These are phyloP conservation scores for Botryotinia narcissicola DNA, from an alignment of 2,329 filamentous ascomycete species.

Conservation along the genomic window DNA sequence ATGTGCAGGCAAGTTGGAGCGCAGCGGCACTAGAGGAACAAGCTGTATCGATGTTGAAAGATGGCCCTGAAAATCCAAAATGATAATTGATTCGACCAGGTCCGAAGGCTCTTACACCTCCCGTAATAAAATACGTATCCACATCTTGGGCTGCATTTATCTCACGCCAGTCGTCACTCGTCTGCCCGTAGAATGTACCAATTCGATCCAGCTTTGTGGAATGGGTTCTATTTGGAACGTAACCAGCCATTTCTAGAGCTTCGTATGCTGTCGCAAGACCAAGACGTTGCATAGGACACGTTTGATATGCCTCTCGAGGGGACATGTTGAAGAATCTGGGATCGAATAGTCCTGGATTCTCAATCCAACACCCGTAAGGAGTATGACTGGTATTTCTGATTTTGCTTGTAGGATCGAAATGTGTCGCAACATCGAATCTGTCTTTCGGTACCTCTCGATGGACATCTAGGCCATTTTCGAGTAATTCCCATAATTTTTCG, in stretches of 20 bases:
- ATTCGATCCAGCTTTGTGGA: conserved; percentile 45
- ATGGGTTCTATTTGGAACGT: conserved; percentile 48
- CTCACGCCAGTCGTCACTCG: conserved; percentile 38
- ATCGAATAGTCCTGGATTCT: conserved; percentile 75
- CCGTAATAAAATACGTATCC: conserved; percentile 38
- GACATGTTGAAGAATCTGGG: conserved; percentile 89
- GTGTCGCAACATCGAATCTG: conserved; percentile 70
- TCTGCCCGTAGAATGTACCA: conserved; percentile 38
- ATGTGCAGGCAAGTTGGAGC: conserved; percentile 36
- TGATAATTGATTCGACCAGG: conserved; percentile 42
- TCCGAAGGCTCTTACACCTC: conserved; percentile 37
- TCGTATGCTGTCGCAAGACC: conserved; percentile 76
- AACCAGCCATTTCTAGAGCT: conserved; percentile 77
- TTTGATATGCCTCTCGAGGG: conserved; percentile 74
- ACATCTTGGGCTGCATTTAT: conserved; percentile 36
- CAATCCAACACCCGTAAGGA: conserved; percentile 68
- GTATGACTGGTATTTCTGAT: conserved; percentile 65
- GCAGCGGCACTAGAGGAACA: conserved; percentile 44
- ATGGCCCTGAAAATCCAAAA: conserved; percentile 46
- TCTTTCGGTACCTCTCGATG: conserved; percentile 64
- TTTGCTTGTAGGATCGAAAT: conserved; percentile 70
- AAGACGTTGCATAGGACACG: conserved; percentile 77
- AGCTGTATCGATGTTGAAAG: conserved; percentile 44
- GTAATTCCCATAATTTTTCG: conserved; percentile 71
- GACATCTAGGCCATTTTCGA: conserved; percentile 72